phyloP scores from a whole-genome alignment of 139 green algal species.

The Gonium pectorale region DNA sequence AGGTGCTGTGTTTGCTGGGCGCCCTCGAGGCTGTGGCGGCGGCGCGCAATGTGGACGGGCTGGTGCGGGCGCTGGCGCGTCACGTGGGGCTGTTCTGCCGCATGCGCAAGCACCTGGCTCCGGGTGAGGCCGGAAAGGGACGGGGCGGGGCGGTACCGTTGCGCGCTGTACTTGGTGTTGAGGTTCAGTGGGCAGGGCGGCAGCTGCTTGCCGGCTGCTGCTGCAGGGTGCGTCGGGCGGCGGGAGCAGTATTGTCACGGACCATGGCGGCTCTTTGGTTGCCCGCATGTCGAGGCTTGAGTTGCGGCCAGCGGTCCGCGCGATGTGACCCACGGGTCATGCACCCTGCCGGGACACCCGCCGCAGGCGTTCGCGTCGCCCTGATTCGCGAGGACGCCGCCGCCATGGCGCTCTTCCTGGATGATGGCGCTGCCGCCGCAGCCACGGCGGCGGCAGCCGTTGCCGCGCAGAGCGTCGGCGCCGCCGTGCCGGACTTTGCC shows the following conservation, averaged over 20 bases:
- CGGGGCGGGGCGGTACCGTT: no score
- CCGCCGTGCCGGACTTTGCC: neutral
- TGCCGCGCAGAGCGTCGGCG: neutral
- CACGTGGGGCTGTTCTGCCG: conserved; percentile 16
- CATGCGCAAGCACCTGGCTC: conserved; percentile 28
- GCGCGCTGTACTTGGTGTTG: neutral
- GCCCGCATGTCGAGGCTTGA: neutral
- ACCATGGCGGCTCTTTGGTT: no score
- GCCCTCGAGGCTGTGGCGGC: conserved; percentile 16
- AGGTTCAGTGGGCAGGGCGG: no score
- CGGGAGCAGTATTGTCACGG: no score
- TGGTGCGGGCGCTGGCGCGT: conserved; percentile 4
- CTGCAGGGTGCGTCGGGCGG: no score
- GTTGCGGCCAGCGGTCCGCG: neutral
- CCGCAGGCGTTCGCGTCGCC: conserved; percentile 15
- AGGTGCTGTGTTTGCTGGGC: conserved; percentile 22
- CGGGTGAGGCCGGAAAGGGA: conserved; percentile 6
- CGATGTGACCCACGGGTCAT: neutral
- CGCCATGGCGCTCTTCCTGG: conserved; percentile 19
- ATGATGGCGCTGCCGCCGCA: conserved; percentile 13
- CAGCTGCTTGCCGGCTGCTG: no score
- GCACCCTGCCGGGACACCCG: no score
- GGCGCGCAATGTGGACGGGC: conserved; percentile 11
- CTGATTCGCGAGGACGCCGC: conserved; percentile 28
- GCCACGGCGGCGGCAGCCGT: neutral